Conservation (phyloP, 192 early-diverging fungal genomes). For the Chytriomyces sp. region DNA sequence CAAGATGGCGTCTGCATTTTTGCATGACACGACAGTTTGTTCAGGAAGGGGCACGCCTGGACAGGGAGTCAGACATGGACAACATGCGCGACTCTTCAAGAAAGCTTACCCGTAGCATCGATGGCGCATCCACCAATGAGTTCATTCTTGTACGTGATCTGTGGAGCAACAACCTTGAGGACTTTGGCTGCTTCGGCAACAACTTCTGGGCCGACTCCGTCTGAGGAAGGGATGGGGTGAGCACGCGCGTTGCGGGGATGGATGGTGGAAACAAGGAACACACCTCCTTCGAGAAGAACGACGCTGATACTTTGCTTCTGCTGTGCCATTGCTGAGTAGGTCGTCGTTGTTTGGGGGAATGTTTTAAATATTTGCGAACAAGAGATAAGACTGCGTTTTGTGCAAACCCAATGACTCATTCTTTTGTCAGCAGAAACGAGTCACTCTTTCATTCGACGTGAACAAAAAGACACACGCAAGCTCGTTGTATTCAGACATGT, state of each 20-base stretch:
- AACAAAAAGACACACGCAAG: no score
- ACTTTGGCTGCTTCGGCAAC: constrained; percentile 89
- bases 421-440: background rate
- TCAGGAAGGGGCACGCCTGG: constrained; percentile 77
- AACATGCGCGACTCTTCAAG: background rate
- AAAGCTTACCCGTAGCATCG: constrained; percentile 73
- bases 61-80: background rate
- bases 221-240: constrained; percentile 36
- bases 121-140: constrained; percentile 92
- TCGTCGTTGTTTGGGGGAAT: background rate
- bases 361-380: background rate
- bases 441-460: no score
- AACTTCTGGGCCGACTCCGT: constrained; percentile 97
- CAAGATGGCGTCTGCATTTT: constrained; percentile 86
- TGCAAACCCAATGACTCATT: background rate
- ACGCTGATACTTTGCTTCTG: background rate
- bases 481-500: no score
- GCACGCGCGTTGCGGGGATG: background rate
- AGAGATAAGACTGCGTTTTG: background rate
- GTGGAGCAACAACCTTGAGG: constrained; percentile 75
- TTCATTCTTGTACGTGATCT: constrained; percentile 67
- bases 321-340: background rate
- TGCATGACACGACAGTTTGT: constrained; percentile 79
- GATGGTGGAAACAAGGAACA: background rate
- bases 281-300: constrained; percentile 17